Base-by-base conservation (phyloP, 1,284 basidiomycete species). In the Ganoderma boninense region DNA sequence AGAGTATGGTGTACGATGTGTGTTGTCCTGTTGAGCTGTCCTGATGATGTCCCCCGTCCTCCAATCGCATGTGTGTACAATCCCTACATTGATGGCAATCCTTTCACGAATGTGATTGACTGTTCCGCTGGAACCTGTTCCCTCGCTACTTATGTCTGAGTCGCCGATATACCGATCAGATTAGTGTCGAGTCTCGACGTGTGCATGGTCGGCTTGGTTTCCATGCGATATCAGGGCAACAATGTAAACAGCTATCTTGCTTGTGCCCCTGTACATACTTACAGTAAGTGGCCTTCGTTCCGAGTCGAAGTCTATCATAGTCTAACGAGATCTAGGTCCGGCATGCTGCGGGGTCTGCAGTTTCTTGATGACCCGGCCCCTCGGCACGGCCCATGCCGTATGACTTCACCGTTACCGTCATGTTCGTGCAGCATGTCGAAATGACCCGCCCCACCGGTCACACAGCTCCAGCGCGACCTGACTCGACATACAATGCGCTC, bases 1-100 rank as follows among this genome's bases (percentile, higher is more conserved):
- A 76, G 70, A 69, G 68, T 72, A 57, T 71, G 76, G 75, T 78
- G 77, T 78, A 78, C 71, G 76, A 76, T 77, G 76, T 75, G 66
- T 73, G 29, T 38, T 73, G 69, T 74, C 71, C 68, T 60, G 60
- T 64, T 69, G 69, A 70, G 73, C 71, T 73, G 61, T 67, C 70
- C 62, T 69, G 40, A 64, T 62, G 62, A 64, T 71, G 66, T 61
- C 63, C 40, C 40, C 60, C 40, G 49, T 54, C 57, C 59, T 68
- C 66, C 73, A 72, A 72, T 71, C 66, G 75, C 75, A 74, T 70
- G 70, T 77, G 69, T 77, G 73, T 76, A 74, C 74, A 75, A 71
- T 65, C 68, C 43, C 64, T 67, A 56, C 67, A 72, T 71, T 56
- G 67, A 71, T 68, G 70, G 69, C 72, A 67, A 70, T 68, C 62